Percentiles rank a stretch among this genome's conserved stretches.
phyloP scores from a whole-genome alignment of 225 moss, liverwort and hornwort species.

The Bryum argenteum region DNA sequence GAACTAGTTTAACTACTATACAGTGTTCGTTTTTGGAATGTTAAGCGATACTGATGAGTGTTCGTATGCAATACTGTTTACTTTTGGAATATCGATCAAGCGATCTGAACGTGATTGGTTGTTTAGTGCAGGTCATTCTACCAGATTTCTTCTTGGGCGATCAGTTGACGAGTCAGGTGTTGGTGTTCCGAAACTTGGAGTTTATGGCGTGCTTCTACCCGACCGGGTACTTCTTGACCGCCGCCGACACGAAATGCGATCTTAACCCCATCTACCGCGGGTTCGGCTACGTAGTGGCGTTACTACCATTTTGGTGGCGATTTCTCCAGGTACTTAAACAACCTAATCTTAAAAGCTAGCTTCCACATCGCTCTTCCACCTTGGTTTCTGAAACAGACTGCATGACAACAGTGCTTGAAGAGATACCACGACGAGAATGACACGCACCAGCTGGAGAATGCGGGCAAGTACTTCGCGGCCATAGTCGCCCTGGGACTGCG shows the following conservation, averaged over 20 bases:
- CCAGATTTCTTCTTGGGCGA: conserved; percentile 77
- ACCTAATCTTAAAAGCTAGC: no score
- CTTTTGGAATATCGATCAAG: no score
- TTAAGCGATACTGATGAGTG: no score
- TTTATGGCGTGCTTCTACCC: conserved; percentile 71
- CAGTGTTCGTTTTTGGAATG: neutral
- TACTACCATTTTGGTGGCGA: conserved; percentile 81
- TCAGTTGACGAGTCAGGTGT: conserved; percentile 81
- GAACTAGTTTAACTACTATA: no score
- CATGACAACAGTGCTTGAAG: conserved; percentile 47
- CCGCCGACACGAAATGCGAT: conserved; percentile 38
- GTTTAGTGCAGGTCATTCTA: conserved; percentile 60
- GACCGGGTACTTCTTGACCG: conserved; percentile 55
- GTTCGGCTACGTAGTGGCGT: conserved; percentile 62
- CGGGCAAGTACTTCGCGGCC: conserved; percentile 72
- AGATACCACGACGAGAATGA: conserved; percentile 68
- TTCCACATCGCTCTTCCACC: no score
- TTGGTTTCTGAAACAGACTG: no score
- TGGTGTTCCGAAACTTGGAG: conserved; percentile 58
- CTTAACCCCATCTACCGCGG: conserved; percentile 36
- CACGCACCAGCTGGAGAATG: conserved; percentile 64
- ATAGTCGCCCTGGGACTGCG: conserved; percentile 66
- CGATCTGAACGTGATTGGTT: neutral
- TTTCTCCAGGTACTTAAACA: conserved; percentile 61
- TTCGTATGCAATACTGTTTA: no score